Evolutionary conservation across 2,329 filamentous ascomycete genomes (phyloP), one percentile per base, ranked within the genome.

Genomic region (Penicillium sp.): DNA sequence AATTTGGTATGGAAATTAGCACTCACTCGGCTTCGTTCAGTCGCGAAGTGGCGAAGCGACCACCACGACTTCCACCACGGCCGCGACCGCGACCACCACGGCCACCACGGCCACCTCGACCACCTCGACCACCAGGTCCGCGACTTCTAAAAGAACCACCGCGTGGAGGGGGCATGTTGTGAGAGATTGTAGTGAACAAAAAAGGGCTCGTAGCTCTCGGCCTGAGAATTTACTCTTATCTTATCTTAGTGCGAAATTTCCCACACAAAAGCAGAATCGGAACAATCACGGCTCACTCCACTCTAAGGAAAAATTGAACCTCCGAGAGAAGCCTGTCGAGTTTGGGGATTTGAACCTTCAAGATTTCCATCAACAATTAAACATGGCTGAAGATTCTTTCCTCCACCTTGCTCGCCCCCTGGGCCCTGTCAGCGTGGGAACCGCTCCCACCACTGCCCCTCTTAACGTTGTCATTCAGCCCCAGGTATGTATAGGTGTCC

Each of bases 391-490:
- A 74, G 89, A 93, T 75, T 88, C 89, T 62, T 97, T 96, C 81
- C 87, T 97, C 70, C 94, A 99, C 77, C 88, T 99, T 65, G 88
- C 93, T 72, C 87, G 94, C 76, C 94, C 94, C 69, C 83, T 97
- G 62, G 92, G 91, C 75, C 91, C 92, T 65, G 87, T 88, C 60
- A 81, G 85, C 56, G 81, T 92, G 67, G 89, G 89, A 73, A 86
- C 89, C 71, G 89, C 91, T 77, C 87, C 88, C 70, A 92, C 88
- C 67, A 93, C 92, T 75, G 88, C 92, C 77, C 94, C 94, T 77
- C 85, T 99, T 75, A 89, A 88, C 75, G 92, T 99, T 73, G 89
- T 90, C 73, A 89, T 99, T 76, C 94, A 97, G 77, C 92, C 94
- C 70, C 92, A 97, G 84, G 90, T 95, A 84, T 71, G 83, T 49